Conservation (phyloP, 768 basidiomycete genomes). For the Hemileccinum impolitum region DNA sequence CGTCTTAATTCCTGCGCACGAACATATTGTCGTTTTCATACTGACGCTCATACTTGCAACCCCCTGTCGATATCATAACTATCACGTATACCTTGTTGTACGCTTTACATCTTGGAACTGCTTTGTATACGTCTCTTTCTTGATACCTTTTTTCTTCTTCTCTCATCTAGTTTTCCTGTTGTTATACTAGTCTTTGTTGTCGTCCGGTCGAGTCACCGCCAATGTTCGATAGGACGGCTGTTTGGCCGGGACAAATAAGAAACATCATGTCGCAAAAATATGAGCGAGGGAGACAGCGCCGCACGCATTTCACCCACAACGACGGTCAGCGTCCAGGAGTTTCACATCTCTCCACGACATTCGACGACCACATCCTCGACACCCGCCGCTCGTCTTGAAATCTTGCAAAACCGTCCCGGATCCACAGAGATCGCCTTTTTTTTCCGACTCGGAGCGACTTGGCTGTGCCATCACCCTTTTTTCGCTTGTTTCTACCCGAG, state of each 20-base stretch:
- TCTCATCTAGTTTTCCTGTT: neutral
- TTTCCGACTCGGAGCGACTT: neutral
- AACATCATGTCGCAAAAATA: constrained; percentile 38
- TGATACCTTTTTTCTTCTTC: neutral
- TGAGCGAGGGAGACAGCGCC: constrained; percentile 20
- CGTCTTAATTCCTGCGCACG: constrained; percentile 5
- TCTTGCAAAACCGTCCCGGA: constrained; percentile 58
- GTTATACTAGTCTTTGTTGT: constrained; percentile 5
- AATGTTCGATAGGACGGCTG: constrained; percentile 15
- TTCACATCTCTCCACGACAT: neutral
- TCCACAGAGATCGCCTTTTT: constrained; percentile 55
- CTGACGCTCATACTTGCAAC: constrained; percentile 17
- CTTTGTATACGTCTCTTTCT: neutral
- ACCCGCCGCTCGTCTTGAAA: constrained; percentile 46
- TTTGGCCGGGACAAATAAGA: constrained; percentile 33
- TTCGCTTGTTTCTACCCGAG: neutral
- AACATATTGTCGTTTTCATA: constrained; percentile 7
- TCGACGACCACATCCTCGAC: neutral
- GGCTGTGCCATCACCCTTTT: constrained; percentile 1
- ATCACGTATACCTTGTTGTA: constrained; percentile 11
- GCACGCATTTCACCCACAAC: constrained; percentile 26
- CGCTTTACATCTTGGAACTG: neutral
- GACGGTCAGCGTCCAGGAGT: constrained; percentile 14
- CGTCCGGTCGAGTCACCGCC: neutral
- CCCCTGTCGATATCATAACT: constrained; percentile 1